phyloP scores from a whole-genome alignment of 176 grass and related monocot genomes.

The Cymbopogon citratus region DNA sequence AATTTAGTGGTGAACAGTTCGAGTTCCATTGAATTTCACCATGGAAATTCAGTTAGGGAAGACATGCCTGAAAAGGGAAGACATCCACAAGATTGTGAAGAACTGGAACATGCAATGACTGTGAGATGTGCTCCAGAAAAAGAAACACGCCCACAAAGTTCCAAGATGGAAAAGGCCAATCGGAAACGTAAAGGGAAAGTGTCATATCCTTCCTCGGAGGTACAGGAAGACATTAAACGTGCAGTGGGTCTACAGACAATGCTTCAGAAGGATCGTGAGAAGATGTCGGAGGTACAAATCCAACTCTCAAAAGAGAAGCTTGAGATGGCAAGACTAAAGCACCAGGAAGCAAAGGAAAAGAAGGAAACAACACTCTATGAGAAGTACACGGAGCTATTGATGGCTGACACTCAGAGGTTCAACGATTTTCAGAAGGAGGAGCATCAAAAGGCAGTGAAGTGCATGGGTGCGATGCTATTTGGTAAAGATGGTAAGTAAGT shows the following conservation, averaged over 20 bases:
- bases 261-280: slow-evolving; percentile 34
- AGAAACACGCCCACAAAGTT: neutral
- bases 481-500: slow-evolving; percentile 8
- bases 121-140: neutral
- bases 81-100: neutral
- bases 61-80: neutral
- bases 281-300: slow-evolving; percentile 34
- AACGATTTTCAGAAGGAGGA: slow-evolving; percentile 24
- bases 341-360: slow-evolving; percentile 20
- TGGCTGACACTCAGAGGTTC: slow-evolving; percentile 33
- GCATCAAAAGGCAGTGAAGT: slow-evolving; percentile 30
- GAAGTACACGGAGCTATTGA: slow-evolving; percentile 40
- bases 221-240: slow-evolving; percentile 36
- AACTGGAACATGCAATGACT: neutral
- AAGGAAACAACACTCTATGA: slow-evolving; percentile 29
- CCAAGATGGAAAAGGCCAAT: neutral
- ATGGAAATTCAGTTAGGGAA: neutral
- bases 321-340: slow-evolving; percentile 30
- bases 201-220: neutral
- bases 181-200: slow-evolving; percentile 15
- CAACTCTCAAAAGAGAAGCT: slow-evolving; percentile 38
- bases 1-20: neutral
- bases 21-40: neutral
- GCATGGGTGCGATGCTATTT: slow-evolving; percentile 26
- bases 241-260: slow-evolving; percentile 22